These are phyloP conservation scores for Gossypium schwendimanii DNA, from an alignment of 441 rosid genomes.

Conservation along the genomic window DNA sequence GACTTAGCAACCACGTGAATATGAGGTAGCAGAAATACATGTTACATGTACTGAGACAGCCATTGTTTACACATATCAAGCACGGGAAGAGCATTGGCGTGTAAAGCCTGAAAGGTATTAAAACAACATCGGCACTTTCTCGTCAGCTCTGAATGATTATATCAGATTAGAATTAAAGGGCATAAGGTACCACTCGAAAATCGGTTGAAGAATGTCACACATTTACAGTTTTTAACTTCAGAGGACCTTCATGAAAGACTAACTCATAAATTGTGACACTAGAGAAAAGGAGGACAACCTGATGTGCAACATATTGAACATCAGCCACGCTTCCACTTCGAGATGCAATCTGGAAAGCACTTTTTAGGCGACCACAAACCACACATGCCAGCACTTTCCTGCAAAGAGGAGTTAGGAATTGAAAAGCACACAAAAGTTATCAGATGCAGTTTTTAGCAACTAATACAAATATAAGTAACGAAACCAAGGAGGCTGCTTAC, in stretches of 20 bases:
- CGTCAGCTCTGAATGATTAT: background rate
- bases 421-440: background rate
- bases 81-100: constrained; percentile 86
- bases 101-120: constrained; percentile 53
- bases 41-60: constrained; percentile 77
- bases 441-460: background rate
- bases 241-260: background rate
- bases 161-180: background rate
- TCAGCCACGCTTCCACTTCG: constrained; percentile 96
- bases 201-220: background rate
- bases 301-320: constrained; percentile 96
- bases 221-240: background rate
- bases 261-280: background rate
- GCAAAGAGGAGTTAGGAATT: constrained; percentile 25
- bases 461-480: constrained; percentile 1
- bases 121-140: background rate
- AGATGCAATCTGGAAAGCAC: constrained; percentile 95
- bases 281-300: constrained; percentile 32
- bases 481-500: background rate
- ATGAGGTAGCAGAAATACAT: background rate
- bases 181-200: background rate
- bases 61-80: constrained; percentile 97
- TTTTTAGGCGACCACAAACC: constrained; percentile 93
- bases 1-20: background rate
- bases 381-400: constrained; percentile 97